Percentiles rank a stretch among this genome's conserved stretches.
Evolutionary conservation across 805 yeast genomes (phyloP).

Genomic region (Candida stauntonica): DNA sequence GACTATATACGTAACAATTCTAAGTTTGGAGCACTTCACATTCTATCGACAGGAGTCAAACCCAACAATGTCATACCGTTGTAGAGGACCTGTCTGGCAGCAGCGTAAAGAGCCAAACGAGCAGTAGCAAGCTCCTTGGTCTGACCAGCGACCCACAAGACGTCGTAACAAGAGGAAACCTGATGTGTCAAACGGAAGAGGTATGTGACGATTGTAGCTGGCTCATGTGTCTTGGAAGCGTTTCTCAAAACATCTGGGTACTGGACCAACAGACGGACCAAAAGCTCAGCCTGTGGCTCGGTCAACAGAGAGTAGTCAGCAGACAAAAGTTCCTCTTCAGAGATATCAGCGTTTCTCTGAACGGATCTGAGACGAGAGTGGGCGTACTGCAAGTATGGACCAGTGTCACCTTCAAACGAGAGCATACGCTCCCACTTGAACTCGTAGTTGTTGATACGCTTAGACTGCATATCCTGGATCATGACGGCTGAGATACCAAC

Average conservation of each 20-base stretch:
- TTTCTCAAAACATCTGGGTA: slow-evolving; percentile 87
- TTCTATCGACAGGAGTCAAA: slow-evolving; percentile 97
- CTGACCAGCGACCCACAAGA: slow-evolving; percentile 96
- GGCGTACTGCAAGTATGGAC: slow-evolving; percentile 97
- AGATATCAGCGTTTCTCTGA: slow-evolving; percentile 72
- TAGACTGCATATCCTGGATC: slow-evolving; percentile 98
- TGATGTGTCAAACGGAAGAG: slow-evolving; percentile 88
- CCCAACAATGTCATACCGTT: slow-evolving; percentile 91
- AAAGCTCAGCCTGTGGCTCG: slow-evolving; percentile 65
- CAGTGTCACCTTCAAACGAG: slow-evolving; percentile 98
- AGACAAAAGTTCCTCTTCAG: slow-evolving; percentile 36
- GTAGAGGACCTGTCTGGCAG: slow-evolving; percentile 84
- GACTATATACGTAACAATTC: background rate
- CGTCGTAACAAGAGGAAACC: slow-evolving; percentile 94
- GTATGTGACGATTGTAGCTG: slow-evolving; percentile 91
- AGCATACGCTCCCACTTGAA: slow-evolving; percentile 98
- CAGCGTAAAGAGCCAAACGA: slow-evolving; percentile 82
- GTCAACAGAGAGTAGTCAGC: slow-evolving; percentile 60
- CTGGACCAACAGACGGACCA: slow-evolving; percentile 76
- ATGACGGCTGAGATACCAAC: slow-evolving; percentile 96
- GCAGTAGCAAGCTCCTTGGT: slow-evolving; percentile 81
- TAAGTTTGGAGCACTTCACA: slow-evolving; percentile 49
- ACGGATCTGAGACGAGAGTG: slow-evolving; percentile 95
- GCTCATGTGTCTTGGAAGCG: slow-evolving; percentile 83
- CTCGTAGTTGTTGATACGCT: slow-evolving; percentile 92